These are phyloP conservation scores for Berkeleyomyces rouxiae DNA, from an alignment of 2,329 filamentous ascomycete species.

Conservation along the genomic window DNA sequence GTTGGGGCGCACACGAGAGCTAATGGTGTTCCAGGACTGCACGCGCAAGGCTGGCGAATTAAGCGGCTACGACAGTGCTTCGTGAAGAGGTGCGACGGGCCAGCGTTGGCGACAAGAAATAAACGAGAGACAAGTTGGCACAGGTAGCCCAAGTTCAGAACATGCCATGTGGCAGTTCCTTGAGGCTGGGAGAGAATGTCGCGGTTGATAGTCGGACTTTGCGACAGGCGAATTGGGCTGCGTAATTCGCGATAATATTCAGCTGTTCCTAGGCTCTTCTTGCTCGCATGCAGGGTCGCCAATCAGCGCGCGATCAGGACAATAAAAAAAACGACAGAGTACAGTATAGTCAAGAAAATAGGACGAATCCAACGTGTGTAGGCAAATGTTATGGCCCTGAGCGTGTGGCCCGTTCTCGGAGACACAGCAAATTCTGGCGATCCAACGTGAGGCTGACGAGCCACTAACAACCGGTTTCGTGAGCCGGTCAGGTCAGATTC, in stretches of 20 bases:
- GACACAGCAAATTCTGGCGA: neutral
- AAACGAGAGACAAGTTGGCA: neutral
- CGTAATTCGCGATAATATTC: too few relatives aligned
- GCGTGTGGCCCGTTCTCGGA: neutral
- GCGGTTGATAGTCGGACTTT: too few relatives aligned
- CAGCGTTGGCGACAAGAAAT: neutral
- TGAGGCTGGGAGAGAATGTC: too few relatives aligned
- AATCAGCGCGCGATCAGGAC: neutral
- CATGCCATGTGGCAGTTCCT: too few relatives aligned
- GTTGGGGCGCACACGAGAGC: too few relatives aligned
- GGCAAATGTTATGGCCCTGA: neutral
- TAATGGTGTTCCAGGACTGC: neutral
- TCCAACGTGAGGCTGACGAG: neutral
- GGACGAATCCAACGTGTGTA: neutral
- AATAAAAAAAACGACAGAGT: neutral
- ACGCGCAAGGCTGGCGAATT: neutral
- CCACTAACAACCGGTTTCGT: neutral
- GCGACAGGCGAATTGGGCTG: too few relatives aligned
- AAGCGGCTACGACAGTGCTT: neutral
- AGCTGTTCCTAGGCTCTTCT: too few relatives aligned
- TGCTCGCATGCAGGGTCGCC: too few relatives aligned
- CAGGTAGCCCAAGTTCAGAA: neutral
- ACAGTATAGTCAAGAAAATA: slow-evolving; percentile 4
- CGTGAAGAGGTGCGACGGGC: neutral
- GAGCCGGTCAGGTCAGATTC: neutral